Base-by-base conservation (phyloP, 176 grass and related monocot species). In the Musa troglodytarum region DNA sequence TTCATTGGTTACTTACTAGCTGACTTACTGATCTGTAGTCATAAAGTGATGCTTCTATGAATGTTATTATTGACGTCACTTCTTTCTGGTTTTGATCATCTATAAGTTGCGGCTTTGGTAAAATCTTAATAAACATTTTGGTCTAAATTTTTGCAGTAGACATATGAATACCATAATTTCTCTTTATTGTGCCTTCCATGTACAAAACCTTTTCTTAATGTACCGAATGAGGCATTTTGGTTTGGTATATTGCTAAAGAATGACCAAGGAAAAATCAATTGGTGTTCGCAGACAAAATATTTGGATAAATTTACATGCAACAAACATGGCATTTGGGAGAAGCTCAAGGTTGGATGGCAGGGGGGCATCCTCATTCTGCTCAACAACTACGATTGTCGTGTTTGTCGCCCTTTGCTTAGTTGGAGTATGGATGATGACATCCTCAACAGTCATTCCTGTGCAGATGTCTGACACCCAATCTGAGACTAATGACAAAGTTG, bases 401-500 rank as follows among this genome's bases (percentile, higher is more conserved):
- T 95, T 99, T 23, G 81, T 99, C 56, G 86, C 86, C 61, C 91
- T 99, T 49, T 89, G 91, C 72, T 71, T 99, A 13, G 85, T 93
- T 9, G 91, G 85, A 22, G 88, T 85, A n/a, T 99, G 96, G 96
- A 91, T 91, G 73, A 99, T 99, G 88, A 92, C 91, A 0, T 99
- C 96, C 52, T 89, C 96, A 76, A 85, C 79, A 11, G 76, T 92
- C 34, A 86, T 89, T 65, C 88, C 96, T 21, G 68, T 92, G 74
- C 87, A 89, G 51, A 79, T 86, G 43, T 69, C 71, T 43, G 84
- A 81, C 61, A 84, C 68, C 68, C 88, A 85, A 76, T 82, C 83
- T 24, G 88, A 83, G 63, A 79, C 71, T 49, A 87, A 76, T 13
- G 62, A 87, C 1, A 83, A 86, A 54, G 63, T 84, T 20, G 58